phyloP scores from a whole-genome alignment of 225 moss, liverwort and hornwort genomes.

The Lunularia cruciata region DNA sequence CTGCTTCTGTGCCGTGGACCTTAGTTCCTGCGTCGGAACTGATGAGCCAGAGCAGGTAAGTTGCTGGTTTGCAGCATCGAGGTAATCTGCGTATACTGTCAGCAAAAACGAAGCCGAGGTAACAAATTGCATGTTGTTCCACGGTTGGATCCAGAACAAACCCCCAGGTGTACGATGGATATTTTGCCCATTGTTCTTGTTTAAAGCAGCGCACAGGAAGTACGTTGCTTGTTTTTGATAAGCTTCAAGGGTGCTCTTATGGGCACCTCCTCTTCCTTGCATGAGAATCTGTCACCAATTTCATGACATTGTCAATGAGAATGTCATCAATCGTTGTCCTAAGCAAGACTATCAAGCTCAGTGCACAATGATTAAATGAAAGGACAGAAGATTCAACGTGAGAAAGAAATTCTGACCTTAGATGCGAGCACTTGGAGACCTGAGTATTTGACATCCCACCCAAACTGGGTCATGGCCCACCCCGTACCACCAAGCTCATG shows the following conservation, averaged over 20 bases:
- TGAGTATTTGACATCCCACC: slow-evolving; percentile 94
- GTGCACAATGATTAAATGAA: not conserved
- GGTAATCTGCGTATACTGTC: slow-evolving; percentile 64
- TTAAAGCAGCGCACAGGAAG: slow-evolving; percentile 66
- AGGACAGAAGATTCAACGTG: not conserved
- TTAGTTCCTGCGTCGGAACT: slow-evolving; percentile 42
- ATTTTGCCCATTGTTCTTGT: slow-evolving; percentile 62
- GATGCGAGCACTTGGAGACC: slow-evolving; percentile 89
- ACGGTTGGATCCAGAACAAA: slow-evolving; percentile 66
- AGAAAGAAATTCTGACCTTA: slow-evolving; percentile 50
- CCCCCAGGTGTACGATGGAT: slow-evolving; percentile 62
- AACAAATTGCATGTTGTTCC: slow-evolving; percentile 97
- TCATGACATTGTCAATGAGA: not conserved
- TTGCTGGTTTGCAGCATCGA: slow-evolving; percentile 39
- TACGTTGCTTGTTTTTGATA: slow-evolving; percentile 73
- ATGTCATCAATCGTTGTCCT: not conserved
- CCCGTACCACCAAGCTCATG: slow-evolving; percentile 56
- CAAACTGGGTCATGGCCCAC: slow-evolving; percentile 78
- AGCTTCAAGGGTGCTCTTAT: slow-evolving; percentile 38
- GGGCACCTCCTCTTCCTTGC: slow-evolving; percentile 57
- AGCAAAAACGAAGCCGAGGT: slow-evolving; percentile 73
- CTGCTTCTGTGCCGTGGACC: slow-evolving; percentile 58
- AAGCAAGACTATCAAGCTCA: not conserved
- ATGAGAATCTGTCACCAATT: slow-evolving; percentile 55
- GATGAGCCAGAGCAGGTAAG: slow-evolving; percentile 42